phyloP scores from a whole-genome alignment of 768 basidiomycete genomes.

The Phlegmacium glaucopus region DNA sequence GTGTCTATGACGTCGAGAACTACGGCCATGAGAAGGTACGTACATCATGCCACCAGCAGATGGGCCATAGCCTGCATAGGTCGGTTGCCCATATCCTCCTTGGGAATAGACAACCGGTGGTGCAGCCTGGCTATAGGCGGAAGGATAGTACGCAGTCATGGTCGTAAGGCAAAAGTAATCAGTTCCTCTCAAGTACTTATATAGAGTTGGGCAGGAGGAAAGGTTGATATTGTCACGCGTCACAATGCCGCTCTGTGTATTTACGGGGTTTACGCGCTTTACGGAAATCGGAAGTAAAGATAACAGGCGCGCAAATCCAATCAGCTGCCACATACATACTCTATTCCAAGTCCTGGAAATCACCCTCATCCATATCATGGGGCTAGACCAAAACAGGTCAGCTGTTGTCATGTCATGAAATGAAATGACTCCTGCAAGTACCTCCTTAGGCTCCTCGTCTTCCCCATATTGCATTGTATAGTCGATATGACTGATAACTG shows the following conservation, averaged over 20 bases:
- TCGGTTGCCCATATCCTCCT: constrained; percentile 19
- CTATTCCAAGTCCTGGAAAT: constrained; percentile 75
- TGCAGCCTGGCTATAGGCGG: constrained; percentile 24
- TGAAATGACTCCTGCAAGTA: constrained; percentile 25
- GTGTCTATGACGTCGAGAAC: constrained; percentile 22
- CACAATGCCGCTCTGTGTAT: neutral
- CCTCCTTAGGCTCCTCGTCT: constrained; percentile 96
- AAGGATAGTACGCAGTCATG: constrained; percentile 37
- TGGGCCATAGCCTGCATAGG: constrained; percentile 22
- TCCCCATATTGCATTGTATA: constrained; percentile 99
- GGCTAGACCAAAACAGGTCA: constrained; percentile 48
- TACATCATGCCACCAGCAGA: constrained; percentile 29
- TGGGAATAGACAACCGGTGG: constrained; percentile 32
- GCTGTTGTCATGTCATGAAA: constrained; percentile 9
- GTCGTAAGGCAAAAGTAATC: neutral
- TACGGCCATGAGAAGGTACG: constrained; percentile 24
- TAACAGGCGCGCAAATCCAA: neutral
- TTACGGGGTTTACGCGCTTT: too few species aligned
- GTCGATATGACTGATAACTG: constrained; percentile 92
- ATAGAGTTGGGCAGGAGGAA: constrained; percentile 5
- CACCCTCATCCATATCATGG: constrained; percentile 90
- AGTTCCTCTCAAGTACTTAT: neutral
- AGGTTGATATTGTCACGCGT: neutral
- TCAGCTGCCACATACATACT: neutral
- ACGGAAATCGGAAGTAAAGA: neutral